Evolutionary conservation across 2,329 filamentous ascomycete species (phyloP).

Genomic region (Aspergillus viridinutans): DNA sequence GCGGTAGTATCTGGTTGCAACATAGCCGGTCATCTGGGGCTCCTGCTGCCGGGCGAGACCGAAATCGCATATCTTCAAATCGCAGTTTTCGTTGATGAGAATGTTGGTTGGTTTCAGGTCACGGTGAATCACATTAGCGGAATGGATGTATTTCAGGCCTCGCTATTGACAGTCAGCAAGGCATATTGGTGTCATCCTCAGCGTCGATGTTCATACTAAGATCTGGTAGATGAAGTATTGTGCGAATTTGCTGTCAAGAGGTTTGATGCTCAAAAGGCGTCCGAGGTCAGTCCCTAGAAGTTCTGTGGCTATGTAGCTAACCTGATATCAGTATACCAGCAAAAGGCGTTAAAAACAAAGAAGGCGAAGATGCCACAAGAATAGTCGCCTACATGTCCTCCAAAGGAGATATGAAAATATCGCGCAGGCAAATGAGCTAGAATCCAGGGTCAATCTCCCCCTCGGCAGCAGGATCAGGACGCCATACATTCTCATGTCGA

Average conservation of each 20-base stretch:
- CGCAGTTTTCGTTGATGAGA: conserved; percentile 98
- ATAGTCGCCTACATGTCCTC: conserved; percentile 75
- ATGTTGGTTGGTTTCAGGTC: conserved; percentile 99
- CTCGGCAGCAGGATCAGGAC: conserved; percentile 9
- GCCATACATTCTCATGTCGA: conserved; percentile 84
- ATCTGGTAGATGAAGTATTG: conserved; percentile 99
- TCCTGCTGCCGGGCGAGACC: conserved; percentile 96
- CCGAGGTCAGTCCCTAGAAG: conserved; percentile 94
- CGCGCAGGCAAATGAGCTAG: conserved; percentile 92
- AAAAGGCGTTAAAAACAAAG: background rate
- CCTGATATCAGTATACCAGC: conserved; percentile 4
- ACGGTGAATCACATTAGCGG: conserved; percentile 93
- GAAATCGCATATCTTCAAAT: conserved; percentile 99
- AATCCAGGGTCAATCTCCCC: background rate
- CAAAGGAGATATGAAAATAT: conserved; percentile 98
- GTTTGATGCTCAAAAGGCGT: conserved; percentile 86
- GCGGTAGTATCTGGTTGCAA: conserved; percentile 97
- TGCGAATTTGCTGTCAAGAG: conserved; percentile 98
- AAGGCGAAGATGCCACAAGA: background rate
- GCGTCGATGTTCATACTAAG: conserved; percentile 57
- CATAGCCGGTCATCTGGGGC: conserved; percentile 98
- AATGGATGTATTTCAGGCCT: conserved; percentile 98
- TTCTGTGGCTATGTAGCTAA: conserved; percentile 94
- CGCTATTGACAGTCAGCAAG: conserved; percentile 54
- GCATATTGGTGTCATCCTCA: background rate